Evolutionary conservation across 2,329 filamentous ascomycete species (phyloP), one percentile per base, ranked within the genome.

Genomic region (Diaporthe eres): DNA sequence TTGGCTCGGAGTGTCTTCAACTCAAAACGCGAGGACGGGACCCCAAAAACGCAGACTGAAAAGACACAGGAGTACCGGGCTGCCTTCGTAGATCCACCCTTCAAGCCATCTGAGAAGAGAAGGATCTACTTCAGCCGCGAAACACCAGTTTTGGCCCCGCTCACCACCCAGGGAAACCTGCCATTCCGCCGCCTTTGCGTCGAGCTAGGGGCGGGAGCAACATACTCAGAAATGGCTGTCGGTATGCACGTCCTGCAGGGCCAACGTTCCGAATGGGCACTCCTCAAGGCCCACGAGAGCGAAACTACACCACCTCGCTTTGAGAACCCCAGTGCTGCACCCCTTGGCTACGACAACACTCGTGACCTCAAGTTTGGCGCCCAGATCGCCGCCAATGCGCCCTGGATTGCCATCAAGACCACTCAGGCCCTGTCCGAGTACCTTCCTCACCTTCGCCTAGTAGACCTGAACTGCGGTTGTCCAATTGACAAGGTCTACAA

Each of bases 211-310:
- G 96, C 95, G 39, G 94, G 98, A 82, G 89, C 98, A 67, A 99
- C 97, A 0, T 99, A 98, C 87, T 98, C 96, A 0, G 97, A 99
- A 85, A 99, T 99, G 97, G 97, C 96, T 5, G 94, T 99, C 90
- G 93, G 95, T 39, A 87, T 98, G 84, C 96, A 96, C 13, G 86
- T 99, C 57, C 89, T 99, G 8, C 95, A 98, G 84, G 97, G 97
- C 49, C 91, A 94, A 78, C 97, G 96, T 85, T 90, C 93, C 2
- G 97, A 99, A 86, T 99, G 97, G 97, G 95, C 97, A 28, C 88
- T 99, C 74, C 91, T 98, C 89, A 97, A 97, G 84, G 95, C 95
- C 4, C 97, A 99, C 82, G 92, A 95, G 82, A 94, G 93, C 9
- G 97, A 99, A 84, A 87, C 93, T 25, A 84, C 86, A 31, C 91